Evolutionary conservation across 1,284 basidiomycete species (phyloP).

Genomic region (Fomitopsis schrenkii): DNA sequence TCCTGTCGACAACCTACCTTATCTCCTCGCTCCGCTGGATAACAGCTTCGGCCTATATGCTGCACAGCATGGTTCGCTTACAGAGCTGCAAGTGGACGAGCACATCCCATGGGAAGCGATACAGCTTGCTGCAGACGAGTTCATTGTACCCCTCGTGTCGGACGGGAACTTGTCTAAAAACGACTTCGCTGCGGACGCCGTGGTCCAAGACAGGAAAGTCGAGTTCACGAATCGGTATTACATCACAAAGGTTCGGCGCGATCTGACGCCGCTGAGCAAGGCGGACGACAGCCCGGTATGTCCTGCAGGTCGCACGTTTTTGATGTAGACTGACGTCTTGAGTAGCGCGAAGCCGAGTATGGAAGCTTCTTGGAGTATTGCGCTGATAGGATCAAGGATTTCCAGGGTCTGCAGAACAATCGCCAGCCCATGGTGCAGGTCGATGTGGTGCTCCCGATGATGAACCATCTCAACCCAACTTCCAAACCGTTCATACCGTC

Average conservation of each 20-base stretch:
- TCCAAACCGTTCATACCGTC: conserved; percentile 35
- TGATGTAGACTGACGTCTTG: conserved; percentile 1
- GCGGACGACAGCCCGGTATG: conserved; percentile 60
- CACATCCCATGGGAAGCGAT: conserved; percentile 66
- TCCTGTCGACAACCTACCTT: conserved; percentile 47
- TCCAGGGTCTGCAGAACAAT: conserved; percentile 55
- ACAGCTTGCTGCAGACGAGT: conserved; percentile 43
- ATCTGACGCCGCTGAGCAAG: conserved; percentile 69
- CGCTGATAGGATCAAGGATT: conserved; percentile 53
- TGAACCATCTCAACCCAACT: conserved; percentile 51
- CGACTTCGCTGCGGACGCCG: conserved; percentile 49
- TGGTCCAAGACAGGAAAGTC: conserved; percentile 71
- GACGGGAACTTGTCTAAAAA: conserved; percentile 38
- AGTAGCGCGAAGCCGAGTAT: conserved; percentile 54
- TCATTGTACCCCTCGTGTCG: conserved; percentile 45
- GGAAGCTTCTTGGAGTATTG: conserved; percentile 62
- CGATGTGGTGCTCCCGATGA: conserved; percentile 38
- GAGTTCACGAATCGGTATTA: conserved; percentile 73
- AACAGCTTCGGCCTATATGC: conserved; percentile 29
- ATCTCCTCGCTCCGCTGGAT: conserved; percentile 61
- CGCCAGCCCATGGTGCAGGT: conserved; percentile 74
- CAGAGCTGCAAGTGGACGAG: conserved; percentile 36
- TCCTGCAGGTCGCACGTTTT: conserved; percentile 11
- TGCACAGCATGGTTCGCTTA: conserved; percentile 15
- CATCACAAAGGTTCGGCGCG: conserved; percentile 49